Percentiles rank a stretch among this genome's conserved stretches.
Conservation (phyloP, 2,329 filamentous ascomycete genomes). For the Cercospora beticola region DNA sequence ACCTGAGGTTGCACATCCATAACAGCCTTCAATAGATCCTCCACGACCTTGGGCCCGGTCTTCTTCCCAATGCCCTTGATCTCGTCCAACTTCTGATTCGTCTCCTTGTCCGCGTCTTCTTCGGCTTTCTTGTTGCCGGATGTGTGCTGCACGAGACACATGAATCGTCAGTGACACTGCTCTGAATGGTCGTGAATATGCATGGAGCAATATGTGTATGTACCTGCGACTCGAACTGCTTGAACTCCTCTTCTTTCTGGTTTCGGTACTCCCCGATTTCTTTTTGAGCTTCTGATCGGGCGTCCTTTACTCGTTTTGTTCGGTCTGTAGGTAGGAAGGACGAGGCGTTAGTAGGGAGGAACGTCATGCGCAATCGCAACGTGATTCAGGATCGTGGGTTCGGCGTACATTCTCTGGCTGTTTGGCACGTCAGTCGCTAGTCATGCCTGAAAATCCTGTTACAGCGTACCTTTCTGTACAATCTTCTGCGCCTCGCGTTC, state of each 20-base stretch:
- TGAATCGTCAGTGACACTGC: neutral
- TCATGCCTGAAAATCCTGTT: slow-evolving; percentile 24
- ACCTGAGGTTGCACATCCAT: slow-evolving; percentile 76
- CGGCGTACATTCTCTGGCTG: slow-evolving; percentile 80
- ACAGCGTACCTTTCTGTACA: slow-evolving; percentile 81
- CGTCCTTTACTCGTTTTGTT: slow-evolving; percentile 96
- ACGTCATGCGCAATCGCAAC: slow-evolving; percentile 5
- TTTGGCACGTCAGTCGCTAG: slow-evolving; percentile 50
- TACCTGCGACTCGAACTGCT: slow-evolving; percentile 84
- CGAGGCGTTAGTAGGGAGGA: slow-evolving; percentile 25
- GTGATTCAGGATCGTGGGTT: slow-evolving; percentile 1
- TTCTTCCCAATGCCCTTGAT: slow-evolving; percentile 80
- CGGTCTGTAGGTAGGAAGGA: slow-evolving; percentile 61
- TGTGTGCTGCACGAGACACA: slow-evolving; percentile 79
- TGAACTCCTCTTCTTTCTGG: slow-evolving; percentile 90
- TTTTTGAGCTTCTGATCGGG: slow-evolving; percentile 93
- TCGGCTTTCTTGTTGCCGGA: slow-evolving; percentile 78
- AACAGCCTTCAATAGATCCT: slow-evolving; percentile 81
- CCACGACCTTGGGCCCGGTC: slow-evolving; percentile 74
- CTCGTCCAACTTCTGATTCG: slow-evolving; percentile 75
- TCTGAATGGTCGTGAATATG: neutral
- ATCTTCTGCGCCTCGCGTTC: slow-evolving; percentile 99
- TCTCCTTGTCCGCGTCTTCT: slow-evolving; percentile 73
- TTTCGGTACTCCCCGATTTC: slow-evolving; percentile 92
- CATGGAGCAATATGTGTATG: neutral